Evolutionary conservation across 768 basidiomycete species (phyloP).

Genomic region (Rubroboletus pulcherrimus): DNA sequence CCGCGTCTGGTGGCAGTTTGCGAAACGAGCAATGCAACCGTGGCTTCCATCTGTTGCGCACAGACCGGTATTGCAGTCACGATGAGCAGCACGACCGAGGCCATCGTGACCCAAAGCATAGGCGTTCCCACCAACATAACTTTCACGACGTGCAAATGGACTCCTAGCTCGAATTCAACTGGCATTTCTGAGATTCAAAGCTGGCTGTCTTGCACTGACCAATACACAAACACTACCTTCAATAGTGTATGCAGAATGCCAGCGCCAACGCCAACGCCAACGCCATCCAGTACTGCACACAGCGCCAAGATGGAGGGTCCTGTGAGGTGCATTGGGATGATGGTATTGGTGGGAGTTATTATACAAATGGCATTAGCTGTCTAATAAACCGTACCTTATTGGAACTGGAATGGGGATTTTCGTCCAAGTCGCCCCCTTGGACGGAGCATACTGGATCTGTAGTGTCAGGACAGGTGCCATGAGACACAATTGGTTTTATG

Average conservation of each 20-base stretch:
- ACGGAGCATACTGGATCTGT: neutral
- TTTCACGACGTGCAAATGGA: neutral
- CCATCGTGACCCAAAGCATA: neutral
- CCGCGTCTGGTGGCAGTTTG: neutral
- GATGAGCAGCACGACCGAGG: neutral
- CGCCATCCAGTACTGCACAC: neutral
- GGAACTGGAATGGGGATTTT: neutral
- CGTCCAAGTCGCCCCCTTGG: neutral
- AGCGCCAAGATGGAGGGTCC: too few species aligned
- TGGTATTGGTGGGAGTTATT: neutral
- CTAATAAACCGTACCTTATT: neutral
- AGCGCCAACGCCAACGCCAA: neutral
- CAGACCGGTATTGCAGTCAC: neutral
- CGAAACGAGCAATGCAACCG: conserved; percentile 4
- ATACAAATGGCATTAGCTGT: neutral
- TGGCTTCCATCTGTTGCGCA: conserved; percentile 4
- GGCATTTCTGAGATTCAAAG: neutral
- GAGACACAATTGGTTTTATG: neutral
- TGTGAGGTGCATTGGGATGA: neutral
- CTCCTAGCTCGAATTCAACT: neutral
- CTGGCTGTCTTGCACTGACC: neutral
- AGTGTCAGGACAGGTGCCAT: neutral
- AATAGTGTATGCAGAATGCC: neutral
- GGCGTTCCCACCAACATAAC: neutral
- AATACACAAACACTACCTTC: neutral